Conservation (phyloP, 225 moss, liverwort and hornwort species). For the Physcomitrium patens region DNA sequence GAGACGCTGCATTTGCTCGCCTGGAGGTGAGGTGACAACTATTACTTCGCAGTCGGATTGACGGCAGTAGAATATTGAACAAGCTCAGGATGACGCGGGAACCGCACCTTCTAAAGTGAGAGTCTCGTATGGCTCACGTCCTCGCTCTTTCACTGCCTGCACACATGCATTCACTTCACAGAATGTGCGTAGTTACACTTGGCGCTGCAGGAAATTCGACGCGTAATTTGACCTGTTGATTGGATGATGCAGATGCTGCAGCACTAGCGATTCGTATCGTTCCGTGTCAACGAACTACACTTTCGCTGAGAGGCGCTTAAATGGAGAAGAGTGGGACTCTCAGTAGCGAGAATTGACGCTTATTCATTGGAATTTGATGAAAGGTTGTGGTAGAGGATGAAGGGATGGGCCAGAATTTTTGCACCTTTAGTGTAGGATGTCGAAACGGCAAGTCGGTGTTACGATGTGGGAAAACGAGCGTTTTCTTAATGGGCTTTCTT, state of each 20-base stretch:
- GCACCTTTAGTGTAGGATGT: slow-evolving; percentile 35
- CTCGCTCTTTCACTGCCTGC: slow-evolving; percentile 25
- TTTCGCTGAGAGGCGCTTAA: background rate
- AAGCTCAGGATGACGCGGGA: background rate
- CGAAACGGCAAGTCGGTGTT: slow-evolving; percentile 38
- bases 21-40: no score
- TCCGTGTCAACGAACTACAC: background rate
- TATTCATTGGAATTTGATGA: no score
- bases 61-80: no score
- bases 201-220: background rate
- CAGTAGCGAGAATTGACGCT: background rate
- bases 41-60: no score
- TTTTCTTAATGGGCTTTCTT: slow-evolving; percentile 34
- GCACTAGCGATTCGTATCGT: background rate
- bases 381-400: background rate
- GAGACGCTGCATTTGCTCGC: no score
- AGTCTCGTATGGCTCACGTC: slow-evolving; percentile 30
- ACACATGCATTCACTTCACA: background rate
- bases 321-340: background rate
- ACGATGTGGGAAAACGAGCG: slow-evolving; percentile 41
- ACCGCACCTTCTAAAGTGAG: slow-evolving; percentile 38
- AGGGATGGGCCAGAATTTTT: background rate
- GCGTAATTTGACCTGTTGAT: no score
- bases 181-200: background rate
- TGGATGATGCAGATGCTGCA: background rate